Evolutionary conservation across 768 basidiomycete genomes (phyloP), one percentile per base, ranked within the genome.

Genomic region (Kwoniella dendrophila): DNA sequence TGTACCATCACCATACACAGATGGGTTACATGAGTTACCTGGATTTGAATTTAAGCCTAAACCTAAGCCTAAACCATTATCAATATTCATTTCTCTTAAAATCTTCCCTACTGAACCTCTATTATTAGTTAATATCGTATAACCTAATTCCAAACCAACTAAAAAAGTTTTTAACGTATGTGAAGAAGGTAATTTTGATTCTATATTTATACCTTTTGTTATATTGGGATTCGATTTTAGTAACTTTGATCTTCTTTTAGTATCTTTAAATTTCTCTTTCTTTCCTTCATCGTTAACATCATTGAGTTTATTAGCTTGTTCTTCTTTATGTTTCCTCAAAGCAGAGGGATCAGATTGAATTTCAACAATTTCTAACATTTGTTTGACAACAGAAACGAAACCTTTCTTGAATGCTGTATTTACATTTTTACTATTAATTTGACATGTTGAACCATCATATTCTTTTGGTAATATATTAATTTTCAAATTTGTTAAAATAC

Each of bases 81-180:
- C 24, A 3, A 76, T 78, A 26, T 79, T 81, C 77, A 91, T 83
- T 75, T 88, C 88, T 62, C 86, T 82, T 62, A 92, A 63, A n/a
- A 93, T 81, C 24, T 86, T 86, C 71, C 84, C 86, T 26, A 92
- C 85, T 67, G 90, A 90, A 30, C 87, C 83, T 66, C 85, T 83
- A 68, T 95, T 94, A 8, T 90, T 90, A 3, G 91, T 93, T 49
- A 94, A 80, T n/a, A 89, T 90, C 64, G 92, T 93, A 88, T 89
- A 87, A 0, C 87, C 86, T 27, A 84, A 79, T 38, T 79, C 79
- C 0, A 87, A 85, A 16, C 91, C 92, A 72, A 84, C 85, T 20
- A 86, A 79, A 81, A 92, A 81, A 56, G 87, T 89, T 58, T 85
- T 83, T 8, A 89, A 84, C 0, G 92, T 93, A 74, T 93, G 91